Percentiles rank a stretch among this genome's conserved stretches.
phyloP scores from a whole-genome alignment of 345 rosid species.

The Linum usitatissimum region DNA sequence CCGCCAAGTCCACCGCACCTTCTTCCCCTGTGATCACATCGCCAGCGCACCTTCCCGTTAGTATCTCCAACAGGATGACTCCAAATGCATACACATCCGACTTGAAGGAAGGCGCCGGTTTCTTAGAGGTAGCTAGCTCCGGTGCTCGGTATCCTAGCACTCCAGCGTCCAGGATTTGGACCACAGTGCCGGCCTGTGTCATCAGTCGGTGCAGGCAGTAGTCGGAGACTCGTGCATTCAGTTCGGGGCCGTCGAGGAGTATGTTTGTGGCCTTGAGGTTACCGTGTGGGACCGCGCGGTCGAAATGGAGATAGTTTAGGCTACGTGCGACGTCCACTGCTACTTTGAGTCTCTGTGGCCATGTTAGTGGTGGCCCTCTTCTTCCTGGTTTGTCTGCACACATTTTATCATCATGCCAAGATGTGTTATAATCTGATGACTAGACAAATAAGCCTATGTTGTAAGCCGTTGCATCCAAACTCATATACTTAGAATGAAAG shows the following conservation, averaged over 20 bases:
- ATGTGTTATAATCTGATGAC: too few relatives aligned
- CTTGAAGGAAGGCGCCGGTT: constrained; percentile 84
- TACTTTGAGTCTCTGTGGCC: constrained; percentile 79
- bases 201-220: constrained; percentile 93
- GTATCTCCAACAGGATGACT: constrained; percentile 61
- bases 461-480: too few relatives aligned
- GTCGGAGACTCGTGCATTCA: constrained; percentile 89
- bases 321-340: constrained; percentile 99
- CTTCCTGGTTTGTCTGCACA: constrained; percentile 82
- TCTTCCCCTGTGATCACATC: constrained; percentile 79
- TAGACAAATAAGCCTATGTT: too few relatives aligned
- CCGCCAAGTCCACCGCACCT: constrained; percentile 68
- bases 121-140: constrained; percentile 79
- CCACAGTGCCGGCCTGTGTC: constrained; percentile 92
- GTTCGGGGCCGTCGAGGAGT: constrained; percentile 76
- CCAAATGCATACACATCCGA: constrained; percentile 96
- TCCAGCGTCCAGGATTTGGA: constrained; percentile 90
- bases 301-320: constrained; percentile 94
- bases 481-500: too few relatives aligned
- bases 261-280: constrained; percentile 84
- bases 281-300: constrained; percentile 94
- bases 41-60: constrained; percentile 89
- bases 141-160: constrained; percentile 91
- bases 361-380: constrained; percentile 68
- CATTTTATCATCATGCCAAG: too few relatives aligned